These are phyloP conservation scores for Agrocybe pediades DNA, from an alignment of 768 basidiomycete genomes.

Conservation along the genomic window DNA sequence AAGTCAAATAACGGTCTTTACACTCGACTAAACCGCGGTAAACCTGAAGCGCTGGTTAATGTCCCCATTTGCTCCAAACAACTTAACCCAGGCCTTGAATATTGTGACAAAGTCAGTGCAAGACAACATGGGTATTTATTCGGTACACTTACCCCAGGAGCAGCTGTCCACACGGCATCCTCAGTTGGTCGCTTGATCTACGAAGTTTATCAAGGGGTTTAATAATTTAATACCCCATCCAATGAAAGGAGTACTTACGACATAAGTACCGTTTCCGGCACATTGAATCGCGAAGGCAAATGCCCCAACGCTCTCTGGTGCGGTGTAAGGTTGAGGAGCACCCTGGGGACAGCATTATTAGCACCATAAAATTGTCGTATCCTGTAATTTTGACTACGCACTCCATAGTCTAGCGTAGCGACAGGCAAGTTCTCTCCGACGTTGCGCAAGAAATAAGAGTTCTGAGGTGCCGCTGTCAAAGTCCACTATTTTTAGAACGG, in stretches of 20 bases:
- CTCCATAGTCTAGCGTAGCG: slow-evolving; percentile 1
- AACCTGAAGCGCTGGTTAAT: slow-evolving; percentile 5
- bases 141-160: neutral
- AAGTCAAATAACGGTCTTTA: too few species aligned
- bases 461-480: slow-evolving; percentile 1
- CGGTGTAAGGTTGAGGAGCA: slow-evolving; percentile 4
- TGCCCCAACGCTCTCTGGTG: neutral
- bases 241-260: neutral
- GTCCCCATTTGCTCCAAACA: slow-evolving; percentile 6
- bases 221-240: neutral
- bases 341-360: neutral
- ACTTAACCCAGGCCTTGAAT: slow-evolving; percentile 3
- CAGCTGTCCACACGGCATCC: slow-evolving; percentile 8
- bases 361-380: neutral
- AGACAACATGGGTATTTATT: neutral
- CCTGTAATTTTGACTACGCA: neutral
- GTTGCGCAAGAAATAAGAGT: slow-evolving; percentile 3
- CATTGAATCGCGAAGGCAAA: slow-evolving; percentile 8
- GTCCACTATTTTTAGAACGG: neutral
- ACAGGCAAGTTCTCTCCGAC: slow-evolving; percentile 1
- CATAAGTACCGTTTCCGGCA: slow-evolving; percentile 3
- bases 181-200: slow-evolving; percentile 6
- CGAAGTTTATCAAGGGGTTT: neutral
- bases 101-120: neutral
- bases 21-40: neutral